Evolutionary conservation across 1,139 yeast species (phyloP).

Genomic region (Lodderomyces pseudojiufengensis): DNA sequence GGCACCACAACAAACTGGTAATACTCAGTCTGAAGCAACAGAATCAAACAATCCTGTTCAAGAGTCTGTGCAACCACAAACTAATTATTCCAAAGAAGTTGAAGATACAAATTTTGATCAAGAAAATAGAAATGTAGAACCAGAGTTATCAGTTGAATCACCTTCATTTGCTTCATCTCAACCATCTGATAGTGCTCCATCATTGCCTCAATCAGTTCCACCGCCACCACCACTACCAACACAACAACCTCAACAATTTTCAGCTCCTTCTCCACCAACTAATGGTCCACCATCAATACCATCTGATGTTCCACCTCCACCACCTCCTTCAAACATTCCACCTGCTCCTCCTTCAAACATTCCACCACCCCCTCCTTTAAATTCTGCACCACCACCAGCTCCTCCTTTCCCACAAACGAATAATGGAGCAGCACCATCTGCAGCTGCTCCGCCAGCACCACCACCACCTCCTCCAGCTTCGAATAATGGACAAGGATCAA

Average conservation of each 20-base stretch:
- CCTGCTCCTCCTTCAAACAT: constrained; percentile 15
- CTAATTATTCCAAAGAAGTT: neutral
- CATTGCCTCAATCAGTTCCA: constrained; percentile 13
- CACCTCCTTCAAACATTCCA: constrained; percentile 15
- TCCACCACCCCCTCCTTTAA: constrained; percentile 17
- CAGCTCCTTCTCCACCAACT: constrained; percentile 14
- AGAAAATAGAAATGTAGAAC: neutral
- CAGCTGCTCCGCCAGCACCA: constrained; percentile 25
- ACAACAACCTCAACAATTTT: constrained; percentile 14
- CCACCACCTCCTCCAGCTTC: constrained; percentile 21
- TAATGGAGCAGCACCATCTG: constrained; percentile 16
- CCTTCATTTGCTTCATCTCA: constrained; percentile 8
- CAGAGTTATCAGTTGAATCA: neutral
- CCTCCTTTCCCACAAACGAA: constrained; percentile 19
- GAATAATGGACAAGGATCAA: neutral
- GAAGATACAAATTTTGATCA: neutral
- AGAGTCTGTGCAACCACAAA: no score
- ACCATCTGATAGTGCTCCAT: constrained; percentile 10
- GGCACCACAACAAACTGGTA: constrained; percentile 41
- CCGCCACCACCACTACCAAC: constrained; percentile 14
- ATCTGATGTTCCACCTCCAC: constrained; percentile 19
- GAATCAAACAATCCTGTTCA: neutral
- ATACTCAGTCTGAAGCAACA: neutral
- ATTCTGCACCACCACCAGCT: constrained; percentile 14
- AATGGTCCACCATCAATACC: constrained; percentile 17